Evolutionary conservation across 352 stramenopile species (phyloP), one percentile per base, ranked within the genome.

Genomic region (Phytophthora hybrid): DNA sequence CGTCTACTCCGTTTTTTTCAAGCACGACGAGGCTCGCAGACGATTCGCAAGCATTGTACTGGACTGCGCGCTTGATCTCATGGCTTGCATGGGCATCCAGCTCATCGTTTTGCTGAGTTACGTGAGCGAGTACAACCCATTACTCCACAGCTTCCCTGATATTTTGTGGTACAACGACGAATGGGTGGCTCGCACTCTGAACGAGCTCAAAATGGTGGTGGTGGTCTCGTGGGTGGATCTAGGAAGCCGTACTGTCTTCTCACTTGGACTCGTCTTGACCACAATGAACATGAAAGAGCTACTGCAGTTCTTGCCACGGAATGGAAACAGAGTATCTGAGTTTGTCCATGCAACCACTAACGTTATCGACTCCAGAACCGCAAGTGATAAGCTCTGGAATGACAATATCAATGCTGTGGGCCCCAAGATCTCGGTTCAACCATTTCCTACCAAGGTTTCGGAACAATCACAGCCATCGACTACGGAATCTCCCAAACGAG

Each of bases 191-290:
- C 64, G 41, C 8, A 49, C 60, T 32, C 37, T 77, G 18, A 74
- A 77, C 29, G 69, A 80, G 53, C 52, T 77, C 19, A 60, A 75
- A 49, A 71, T 75, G 21, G 41, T 80, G 1, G 13, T 80, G 7
- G 63, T 80, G 8, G 60, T 74, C 13, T 77, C 69, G 2, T 74
- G 69, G 60, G 57, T 16, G 5, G 64, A 80, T 52, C 34, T 80
- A 1, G 51, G 26, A 21, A 74, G 60, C 10, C 68, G 64, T 3
- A 10, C 59, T 4, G 62, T 70, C 4, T 74, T 73, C 11, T 73
- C 69, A 1, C 34, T 75, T 34, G 69, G 70, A 5, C 21, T 80
- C 6, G 16, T 71, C 14, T 66, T 71, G 13, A 64, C 57, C 0
- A 63, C 37, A 14, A 67, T 34, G 18, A 73, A 37, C 7, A 61